Conservation (phyloP, 345 rosid genomes). For the Sisymbrium irio region DNA sequence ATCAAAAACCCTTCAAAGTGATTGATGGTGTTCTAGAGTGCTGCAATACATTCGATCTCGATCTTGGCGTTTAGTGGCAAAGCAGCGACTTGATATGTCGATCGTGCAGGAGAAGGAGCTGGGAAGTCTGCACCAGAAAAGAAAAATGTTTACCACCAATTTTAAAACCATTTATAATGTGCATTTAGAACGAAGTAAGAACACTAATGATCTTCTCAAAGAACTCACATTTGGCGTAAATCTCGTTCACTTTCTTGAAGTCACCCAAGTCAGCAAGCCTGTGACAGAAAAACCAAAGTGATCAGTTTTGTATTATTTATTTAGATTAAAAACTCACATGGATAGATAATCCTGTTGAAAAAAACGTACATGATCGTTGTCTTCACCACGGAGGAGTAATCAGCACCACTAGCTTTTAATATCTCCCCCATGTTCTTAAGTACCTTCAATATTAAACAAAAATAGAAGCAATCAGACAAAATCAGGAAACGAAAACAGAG, state of each 20-base stretch:
- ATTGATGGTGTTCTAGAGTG: conserved; percentile 37
- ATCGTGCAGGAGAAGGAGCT: conserved; percentile 77
- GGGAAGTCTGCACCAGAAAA: conserved; percentile 68
- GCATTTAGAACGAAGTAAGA: neutral
- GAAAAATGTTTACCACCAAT: neutral
- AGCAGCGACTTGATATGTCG: conserved; percentile 95
- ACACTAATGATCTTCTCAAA: neutral
- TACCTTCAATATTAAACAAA: conserved; percentile 10
- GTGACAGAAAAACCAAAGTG: conserved; percentile 4
- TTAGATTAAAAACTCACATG: neutral
- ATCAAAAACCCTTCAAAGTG: neutral
- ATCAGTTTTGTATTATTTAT: neutral
- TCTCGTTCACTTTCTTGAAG: conserved; percentile 94
- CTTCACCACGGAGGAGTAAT: conserved; percentile 41
- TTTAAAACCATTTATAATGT: neutral
- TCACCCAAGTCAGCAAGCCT: conserved; percentile 93
- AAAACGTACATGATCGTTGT: conserved; percentile 39
- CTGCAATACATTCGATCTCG: conserved; percentile 93
- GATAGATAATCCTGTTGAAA: neutral
- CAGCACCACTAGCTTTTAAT: conserved; percentile 42
- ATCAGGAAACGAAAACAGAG: neutral
- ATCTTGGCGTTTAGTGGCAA: conserved; percentile 82
- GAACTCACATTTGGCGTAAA: conserved; percentile 89
- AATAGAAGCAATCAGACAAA: conserved; percentile 1
- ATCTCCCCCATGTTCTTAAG: conserved; percentile 43